Percentiles rank a stretch among this genome's conserved stretches.
These are phyloP conservation scores for Alternaria arborescens DNA, from an alignment of 2,329 filamentous ascomycete genomes.

Conservation along the genomic window DNA sequence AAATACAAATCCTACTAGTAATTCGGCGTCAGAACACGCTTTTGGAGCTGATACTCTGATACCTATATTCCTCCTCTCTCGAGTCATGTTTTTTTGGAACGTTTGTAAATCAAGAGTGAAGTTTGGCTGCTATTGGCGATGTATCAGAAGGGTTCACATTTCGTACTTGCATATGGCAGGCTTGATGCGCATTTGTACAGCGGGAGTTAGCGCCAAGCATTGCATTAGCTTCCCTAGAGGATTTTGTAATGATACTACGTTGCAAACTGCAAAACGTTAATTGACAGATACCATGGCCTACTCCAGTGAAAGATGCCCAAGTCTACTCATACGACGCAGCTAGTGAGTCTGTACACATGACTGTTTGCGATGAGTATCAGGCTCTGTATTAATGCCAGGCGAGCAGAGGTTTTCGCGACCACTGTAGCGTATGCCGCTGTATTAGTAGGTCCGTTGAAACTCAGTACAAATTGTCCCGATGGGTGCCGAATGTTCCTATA, in stretches of 20 bases:
- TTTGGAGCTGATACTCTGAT: not conserved
- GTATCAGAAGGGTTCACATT: not conserved
- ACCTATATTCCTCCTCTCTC: not conserved
- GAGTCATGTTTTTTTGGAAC: not conserved
- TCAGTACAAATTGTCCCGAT: too few relatives aligned
- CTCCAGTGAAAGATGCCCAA: not conserved
- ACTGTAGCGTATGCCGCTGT: too few relatives aligned
- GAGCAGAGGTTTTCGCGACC: conserved; percentile 29
- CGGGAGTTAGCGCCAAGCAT: not conserved
- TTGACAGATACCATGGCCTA: not conserved
- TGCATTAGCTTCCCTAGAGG: not conserved
- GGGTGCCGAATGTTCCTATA: too few relatives aligned
- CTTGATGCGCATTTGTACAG: not conserved
- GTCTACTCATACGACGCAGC: not conserved
- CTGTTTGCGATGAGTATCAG: conserved; percentile 34
- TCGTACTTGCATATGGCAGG: not conserved
- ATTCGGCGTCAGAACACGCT: not conserved
- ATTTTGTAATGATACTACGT: not conserved
- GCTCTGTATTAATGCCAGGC: conserved; percentile 28
- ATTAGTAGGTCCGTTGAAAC: too few relatives aligned
- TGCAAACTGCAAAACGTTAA: not conserved
- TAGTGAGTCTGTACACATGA: conserved; percentile 17
- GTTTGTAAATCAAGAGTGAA: conserved; percentile 20
- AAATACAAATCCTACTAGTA: conserved; percentile 20
- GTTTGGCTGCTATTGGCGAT: not conserved